Evolutionary conservation across 305 asterid species (phyloP), one percentile per base, ranked within the genome.

Genomic region (Fraxinus angustifolia): DNA sequence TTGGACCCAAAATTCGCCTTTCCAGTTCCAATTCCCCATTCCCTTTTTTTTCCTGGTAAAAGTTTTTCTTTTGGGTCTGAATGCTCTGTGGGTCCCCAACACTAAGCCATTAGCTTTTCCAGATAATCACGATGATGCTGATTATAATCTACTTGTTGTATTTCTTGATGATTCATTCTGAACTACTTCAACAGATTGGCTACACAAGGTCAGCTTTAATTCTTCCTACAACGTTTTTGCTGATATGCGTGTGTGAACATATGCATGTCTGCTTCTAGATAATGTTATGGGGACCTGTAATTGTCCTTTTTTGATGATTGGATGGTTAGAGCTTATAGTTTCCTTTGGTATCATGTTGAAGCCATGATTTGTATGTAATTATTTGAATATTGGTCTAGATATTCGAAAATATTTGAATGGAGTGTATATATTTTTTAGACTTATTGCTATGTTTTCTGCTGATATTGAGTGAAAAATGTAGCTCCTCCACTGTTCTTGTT

Each of bases 1-100:
- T 88, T 87, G 83, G 76, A 76, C 82, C 68, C 78, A 82, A 62
- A 68, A 79, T 79, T 82, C 78, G 71, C 71, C 84, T 80, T 83
- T 83, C 35, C 75, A 40, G 75, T 60, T 70, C 82, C 79, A 78
- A 73, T 48, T 77, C 80, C 71, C 72, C 30, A 35, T 79, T 21
- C 28, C 16, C 60, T 42, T 42, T 21, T 40, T 40, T 80, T 82
- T 42, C 11, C 6, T 17, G 3, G 71, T 45, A 81, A 84, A 81
- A 82, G 40, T 79, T 81, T 78, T 26, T 76, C 72, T 77, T 58
- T 84, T 71, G 16, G 17, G 38, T 33, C 65, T 67, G 79, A 83
- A 85, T 86, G 89, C 88, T 87, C 80, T 82, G 78, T 85, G 90
- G 89, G 89, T 84, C 89, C 93, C 83, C 58, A 76, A 79, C 82